Evolutionary conservation across 192 early-diverging fungal genomes (phyloP).

Genomic region (Coemansia sp.): DNA sequence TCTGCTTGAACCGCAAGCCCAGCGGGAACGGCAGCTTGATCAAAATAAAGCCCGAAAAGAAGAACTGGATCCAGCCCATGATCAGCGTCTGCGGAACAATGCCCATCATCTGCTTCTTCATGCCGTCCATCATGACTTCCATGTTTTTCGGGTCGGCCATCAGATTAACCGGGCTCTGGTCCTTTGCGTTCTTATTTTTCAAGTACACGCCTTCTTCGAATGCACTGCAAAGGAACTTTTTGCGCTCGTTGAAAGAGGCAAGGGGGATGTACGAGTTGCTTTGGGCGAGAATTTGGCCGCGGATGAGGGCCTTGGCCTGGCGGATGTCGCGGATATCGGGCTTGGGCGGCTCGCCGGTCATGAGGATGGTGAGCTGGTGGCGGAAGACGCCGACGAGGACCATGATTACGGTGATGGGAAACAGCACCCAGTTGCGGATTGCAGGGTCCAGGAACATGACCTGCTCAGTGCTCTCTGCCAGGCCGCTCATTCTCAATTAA

Average conservation of each 20-base stretch:
- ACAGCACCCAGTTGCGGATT: slow-evolving; percentile 90
- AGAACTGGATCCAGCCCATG: slow-evolving; percentile 99
- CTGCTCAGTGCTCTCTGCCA: slow-evolving; percentile 52
- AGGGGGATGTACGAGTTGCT: slow-evolving; percentile 68
- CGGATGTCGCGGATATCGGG: slow-evolving; percentile 76
- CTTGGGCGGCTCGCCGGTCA: slow-evolving; percentile 79
- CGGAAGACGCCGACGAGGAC: slow-evolving; percentile 93
- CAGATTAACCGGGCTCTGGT: slow-evolving; percentile 67
- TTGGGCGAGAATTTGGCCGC: slow-evolving; percentile 68
- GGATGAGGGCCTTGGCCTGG: slow-evolving; percentile 78
- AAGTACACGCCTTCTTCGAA: slow-evolving; percentile 83
- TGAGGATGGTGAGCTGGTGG: slow-evolving; percentile 87
- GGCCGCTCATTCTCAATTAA: slow-evolving; percentile 28
- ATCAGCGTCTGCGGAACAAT: slow-evolving; percentile 98
- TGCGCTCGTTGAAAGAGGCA: slow-evolving; percentile 71
- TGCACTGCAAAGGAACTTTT: slow-evolving; percentile 67
- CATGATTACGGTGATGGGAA: slow-evolving; percentile 98
- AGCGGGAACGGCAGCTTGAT: slow-evolving; percentile 96
- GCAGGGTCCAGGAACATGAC: slow-evolving; percentile 73
- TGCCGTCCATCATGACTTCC: slow-evolving; percentile 95
- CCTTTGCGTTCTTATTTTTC: slow-evolving; percentile 73
- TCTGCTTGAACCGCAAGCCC: slow-evolving; percentile 94
- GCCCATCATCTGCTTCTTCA: slow-evolving; percentile 97
- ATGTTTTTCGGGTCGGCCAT: slow-evolving; percentile 92
- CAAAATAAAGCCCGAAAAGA: slow-evolving; percentile 96